These are phyloP conservation scores for Falciphora oryzae DNA, from an alignment of 2,329 filamentous ascomycete genomes.

Conservation along the genomic window DNA sequence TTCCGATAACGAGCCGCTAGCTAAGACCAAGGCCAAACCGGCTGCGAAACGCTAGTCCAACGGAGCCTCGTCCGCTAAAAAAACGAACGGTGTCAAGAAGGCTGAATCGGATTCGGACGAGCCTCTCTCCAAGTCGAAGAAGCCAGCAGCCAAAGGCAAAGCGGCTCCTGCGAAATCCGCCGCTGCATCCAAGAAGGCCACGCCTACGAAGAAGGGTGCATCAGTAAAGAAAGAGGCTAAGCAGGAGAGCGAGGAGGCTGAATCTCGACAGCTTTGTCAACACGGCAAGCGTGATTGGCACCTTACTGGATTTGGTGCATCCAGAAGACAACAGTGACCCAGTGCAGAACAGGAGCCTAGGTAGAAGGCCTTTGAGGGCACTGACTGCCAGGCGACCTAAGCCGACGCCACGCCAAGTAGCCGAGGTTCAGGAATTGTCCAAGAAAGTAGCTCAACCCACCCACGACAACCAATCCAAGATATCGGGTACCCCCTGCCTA, in stretches of 20 bases:
- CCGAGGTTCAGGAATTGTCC: no score
- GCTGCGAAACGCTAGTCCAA: constrained; percentile 47
- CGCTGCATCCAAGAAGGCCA: constrained; percentile 27
- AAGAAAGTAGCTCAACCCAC: no score
- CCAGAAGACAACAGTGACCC: no score
- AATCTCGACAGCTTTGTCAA: background rate
- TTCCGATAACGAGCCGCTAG: constrained; percentile 52
- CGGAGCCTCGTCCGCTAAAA: constrained; percentile 46
- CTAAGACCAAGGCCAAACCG: constrained; percentile 35
- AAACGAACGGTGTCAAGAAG: constrained; percentile 70
- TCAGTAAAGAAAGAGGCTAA: constrained; percentile 54
- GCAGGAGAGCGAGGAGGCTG: constrained; percentile 51
- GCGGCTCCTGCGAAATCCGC: constrained; percentile 39
- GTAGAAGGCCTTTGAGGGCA: no score
- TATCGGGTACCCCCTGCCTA: no score
- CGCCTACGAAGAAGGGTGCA: constrained; percentile 30
- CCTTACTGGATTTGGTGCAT: no score
- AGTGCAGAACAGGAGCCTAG: no score
- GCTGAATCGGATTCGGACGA: constrained; percentile 68
- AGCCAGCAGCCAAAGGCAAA: constrained; percentile 36
- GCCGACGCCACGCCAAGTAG: no score
- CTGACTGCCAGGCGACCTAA: no score
- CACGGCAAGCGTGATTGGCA: no score
- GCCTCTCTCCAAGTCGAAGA: constrained; percentile 58
- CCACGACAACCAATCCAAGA: no score